phyloP scores from a whole-genome alignment of 179 eudicot species.

The Camellia oleifera region DNA sequence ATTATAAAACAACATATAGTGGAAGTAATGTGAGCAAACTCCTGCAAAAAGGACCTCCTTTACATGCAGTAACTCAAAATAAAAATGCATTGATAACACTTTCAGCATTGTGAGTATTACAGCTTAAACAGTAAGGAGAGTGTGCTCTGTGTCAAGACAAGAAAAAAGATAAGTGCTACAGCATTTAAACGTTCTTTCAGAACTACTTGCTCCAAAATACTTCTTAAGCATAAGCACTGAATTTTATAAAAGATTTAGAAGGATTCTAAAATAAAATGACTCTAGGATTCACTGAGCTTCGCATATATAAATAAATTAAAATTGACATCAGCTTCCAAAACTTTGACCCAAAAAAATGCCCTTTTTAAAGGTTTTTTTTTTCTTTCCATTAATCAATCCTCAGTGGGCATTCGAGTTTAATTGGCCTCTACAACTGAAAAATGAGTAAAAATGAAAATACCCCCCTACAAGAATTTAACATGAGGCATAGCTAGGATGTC shows the following conservation, averaged over 20 bases:
- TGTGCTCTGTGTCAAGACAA: neutral
- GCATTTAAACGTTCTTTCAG: neutral
- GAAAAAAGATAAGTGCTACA: neutral
- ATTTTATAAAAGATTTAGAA: no score
- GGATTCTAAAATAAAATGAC: neutral
- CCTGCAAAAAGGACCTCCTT: neutral
- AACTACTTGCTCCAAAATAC: constrained; percentile 1
- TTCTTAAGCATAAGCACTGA: neutral
- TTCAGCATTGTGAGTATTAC: neutral
- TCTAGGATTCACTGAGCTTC: neutral
- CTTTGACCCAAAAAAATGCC: neutral
- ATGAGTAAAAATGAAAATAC: neutral
- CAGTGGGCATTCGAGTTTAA: neutral
- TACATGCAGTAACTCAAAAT: constrained; percentile 2
- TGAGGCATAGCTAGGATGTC: neutral
- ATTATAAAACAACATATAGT: neutral
- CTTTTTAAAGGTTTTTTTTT: no score
- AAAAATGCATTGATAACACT: neutral
- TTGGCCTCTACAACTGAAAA: neutral
- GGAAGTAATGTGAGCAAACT: neutral
- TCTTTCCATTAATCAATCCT: neutral
- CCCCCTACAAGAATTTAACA: neutral
- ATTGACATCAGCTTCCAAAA: neutral
- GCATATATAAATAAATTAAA: no score
- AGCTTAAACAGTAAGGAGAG: neutral